These are phyloP conservation scores for Tuber borchii DNA, from an alignment of 495 filamentous ascomycete genomes.

Conservation along the genomic window DNA sequence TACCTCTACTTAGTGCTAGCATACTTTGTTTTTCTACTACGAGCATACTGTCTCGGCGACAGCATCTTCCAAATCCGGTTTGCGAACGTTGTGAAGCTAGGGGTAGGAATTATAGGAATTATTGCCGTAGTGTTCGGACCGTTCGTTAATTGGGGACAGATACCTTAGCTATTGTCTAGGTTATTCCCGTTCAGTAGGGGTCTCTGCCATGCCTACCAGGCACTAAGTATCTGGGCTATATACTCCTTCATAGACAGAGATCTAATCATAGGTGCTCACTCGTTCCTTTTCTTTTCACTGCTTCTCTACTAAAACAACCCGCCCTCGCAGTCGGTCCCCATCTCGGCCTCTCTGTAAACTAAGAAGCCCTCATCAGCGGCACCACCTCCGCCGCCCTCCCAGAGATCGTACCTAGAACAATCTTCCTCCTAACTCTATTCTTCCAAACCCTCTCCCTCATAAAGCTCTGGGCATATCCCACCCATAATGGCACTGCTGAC, in stretches of 20 bases:
- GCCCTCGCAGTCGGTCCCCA: conserved; percentile 62
- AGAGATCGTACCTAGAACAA: conserved; percentile 68
- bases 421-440: conserved; percentile 72
- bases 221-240: conserved; percentile 93
- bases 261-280: conserved; percentile 51
- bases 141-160: conserved; percentile 74
- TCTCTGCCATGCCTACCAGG: conserved; percentile 96
- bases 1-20: conserved; percentile 95
- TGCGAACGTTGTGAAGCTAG: conserved; percentile 74
- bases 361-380: conserved; percentile 75
- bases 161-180: conserved; percentile 75
- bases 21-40: conserved; percentile 86
- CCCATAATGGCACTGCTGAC: conserved; percentile 36
- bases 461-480: conserved; percentile 74
- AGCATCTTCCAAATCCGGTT: conserved; percentile 71
- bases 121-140: conserved; percentile 80
- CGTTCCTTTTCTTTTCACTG: background rate
- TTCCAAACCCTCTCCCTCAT: conserved; percentile 72
- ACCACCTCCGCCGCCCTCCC: conserved; percentile 90
- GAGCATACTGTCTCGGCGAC: conserved; percentile 79
- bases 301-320: conserved; percentile 28
- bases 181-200: conserved; percentile 93
- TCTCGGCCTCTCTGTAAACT: conserved; percentile 64
- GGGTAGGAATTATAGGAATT: conserved; percentile 59
- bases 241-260: conserved; percentile 85